phyloP scores from a whole-genome alignment of 192 early-diverging fungal genomes.

The Pilaira anomala region DNA sequence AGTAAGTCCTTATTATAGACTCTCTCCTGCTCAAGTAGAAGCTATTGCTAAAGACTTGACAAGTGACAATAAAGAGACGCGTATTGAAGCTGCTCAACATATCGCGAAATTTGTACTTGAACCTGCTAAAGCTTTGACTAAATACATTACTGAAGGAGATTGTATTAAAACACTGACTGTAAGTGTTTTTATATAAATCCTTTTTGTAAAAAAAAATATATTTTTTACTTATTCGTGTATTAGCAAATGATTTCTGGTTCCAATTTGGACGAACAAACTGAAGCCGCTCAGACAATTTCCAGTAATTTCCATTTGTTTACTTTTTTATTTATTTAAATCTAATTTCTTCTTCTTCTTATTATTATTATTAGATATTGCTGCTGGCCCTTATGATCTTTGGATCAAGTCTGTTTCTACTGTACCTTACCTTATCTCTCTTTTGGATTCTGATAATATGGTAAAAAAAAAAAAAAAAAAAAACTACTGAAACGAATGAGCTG shows the following conservation, averaged over 20 bases:
- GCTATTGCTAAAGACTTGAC: conserved; percentile 18
- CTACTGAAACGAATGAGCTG: too few relatives aligned
- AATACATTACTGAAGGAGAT: conserved; percentile 30
- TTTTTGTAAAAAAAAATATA: not conserved
- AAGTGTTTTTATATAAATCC: not conserved
- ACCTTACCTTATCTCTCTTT: conserved; percentile 25
- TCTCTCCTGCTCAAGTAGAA: conserved; percentile 17
- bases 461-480: too few relatives aligned
- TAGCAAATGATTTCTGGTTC: conserved; percentile 20
- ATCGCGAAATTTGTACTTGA: conserved; percentile 26
- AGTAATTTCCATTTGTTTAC: conserved; percentile 19
- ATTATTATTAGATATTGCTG: conserved; percentile 32
- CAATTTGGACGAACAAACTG: conserved; percentile 18
- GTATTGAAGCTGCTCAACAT: conserved; percentile 24
- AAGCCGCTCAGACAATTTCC: conserved; percentile 24
- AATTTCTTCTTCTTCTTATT: not conserved
- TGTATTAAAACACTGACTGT: conserved; percentile 29
- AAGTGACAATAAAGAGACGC: conserved; percentile 17
- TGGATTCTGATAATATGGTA: conserved; percentile 21
- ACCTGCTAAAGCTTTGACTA: conserved; percentile 27
- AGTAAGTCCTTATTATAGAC: conserved; percentile 20
- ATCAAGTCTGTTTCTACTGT: conserved; percentile 20
- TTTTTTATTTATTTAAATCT: not conserved
- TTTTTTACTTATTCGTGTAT: not conserved
- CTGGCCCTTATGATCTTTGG: conserved; percentile 35